Base-by-base conservation (phyloP, 2,329 filamentous ascomycete species). In the Penicillium sp. region DNA sequence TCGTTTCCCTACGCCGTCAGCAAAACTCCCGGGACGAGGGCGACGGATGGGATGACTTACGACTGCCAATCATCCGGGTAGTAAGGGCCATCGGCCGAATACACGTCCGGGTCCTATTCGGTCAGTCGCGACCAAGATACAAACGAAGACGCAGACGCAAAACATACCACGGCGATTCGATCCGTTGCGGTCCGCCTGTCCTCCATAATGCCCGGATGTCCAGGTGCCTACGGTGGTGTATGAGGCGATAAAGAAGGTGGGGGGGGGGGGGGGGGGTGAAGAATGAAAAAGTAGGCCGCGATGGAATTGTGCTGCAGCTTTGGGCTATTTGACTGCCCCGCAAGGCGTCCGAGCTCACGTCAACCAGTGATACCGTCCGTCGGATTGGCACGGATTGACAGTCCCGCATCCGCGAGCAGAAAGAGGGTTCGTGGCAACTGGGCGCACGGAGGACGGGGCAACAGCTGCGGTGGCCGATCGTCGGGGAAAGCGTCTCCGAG, bases 11-110 rank as follows among this genome's bases (percentile, higher is more conserved):
- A 5, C 4, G 9, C 14, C 11, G 13, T 40, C 14, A 25, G 38
- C 2, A 27, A 9, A 27, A 27, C 11, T 13, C 20, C 20, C n/a
- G 20, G 25, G 20, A 25, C 8, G 38, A 25, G 5, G 4, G 20
- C 16, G 20, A 22, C n/a, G 11, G 10, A 25, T 24, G 38, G 20
- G 20, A 13, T 20, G 16, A 50, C 48, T 36, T 46, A 58, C 56
- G 56, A 58, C 33, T 56, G 53, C 54, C 56, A 58, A 42, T 58
- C 56, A 45, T 54, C 48, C 5, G 40, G 50, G 36, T 52, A 56
- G 6, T 31, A 9, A 11, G 31, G 13, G 5, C 4, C 31, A 1
- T 51, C 36, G 14, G 18, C 33, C 10, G 30, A 1, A 44, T 58
- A 50, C 7, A 54, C 13, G 38, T 50, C 48, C 13, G 51, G 31